Percentiles rank a stretch among this genome's conserved stretches.
These are phyloP conservation scores for Vicia sativa DNA, from an alignment of 306 rosid species.

Conservation along the genomic window DNA sequence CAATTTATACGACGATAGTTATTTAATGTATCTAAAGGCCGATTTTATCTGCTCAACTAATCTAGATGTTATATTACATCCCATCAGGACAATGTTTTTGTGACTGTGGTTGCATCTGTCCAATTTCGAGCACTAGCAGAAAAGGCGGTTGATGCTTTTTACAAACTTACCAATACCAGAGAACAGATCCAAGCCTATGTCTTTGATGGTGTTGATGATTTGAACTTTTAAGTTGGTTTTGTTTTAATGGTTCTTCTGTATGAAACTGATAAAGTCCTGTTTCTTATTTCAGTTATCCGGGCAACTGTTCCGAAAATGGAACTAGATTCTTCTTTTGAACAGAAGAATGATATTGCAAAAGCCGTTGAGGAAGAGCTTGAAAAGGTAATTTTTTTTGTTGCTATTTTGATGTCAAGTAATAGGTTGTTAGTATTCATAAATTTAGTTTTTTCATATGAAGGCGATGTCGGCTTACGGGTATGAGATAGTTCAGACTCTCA, in stretches of 20 bases:
- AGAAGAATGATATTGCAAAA: constrained; percentile 86
- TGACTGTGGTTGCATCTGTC: constrained; percentile 87
- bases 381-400: constrained; percentile 52
- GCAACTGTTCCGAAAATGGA: constrained; percentile 86
- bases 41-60: constrained; percentile 20
- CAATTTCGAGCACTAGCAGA: constrained; percentile 86
- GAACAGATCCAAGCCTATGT: constrained; percentile 92
- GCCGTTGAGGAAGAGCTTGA: constrained; percentile 91
- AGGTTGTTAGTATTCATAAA: constrained; percentile 5
- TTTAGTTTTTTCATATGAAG: constrained; percentile 40
- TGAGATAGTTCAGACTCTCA: constrained; percentile 93
- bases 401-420: not conserved
- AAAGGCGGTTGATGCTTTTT: constrained; percentile 82
- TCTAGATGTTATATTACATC: constrained; percentile 8
- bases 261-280: constrained; percentile 25
- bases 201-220: constrained; percentile 67
- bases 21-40: not conserved
- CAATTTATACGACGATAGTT: too few relatives aligned
- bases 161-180: constrained; percentile 84
- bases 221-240: constrained; percentile 1
- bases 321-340: constrained; percentile 82
- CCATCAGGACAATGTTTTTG: constrained; percentile 86
- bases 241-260: not conserved
- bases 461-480: constrained; percentile 95
- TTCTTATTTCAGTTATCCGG: constrained; percentile 65